Conservation (phyloP, 345 rosid genomes). For the Pelargonium nanum region DNA sequence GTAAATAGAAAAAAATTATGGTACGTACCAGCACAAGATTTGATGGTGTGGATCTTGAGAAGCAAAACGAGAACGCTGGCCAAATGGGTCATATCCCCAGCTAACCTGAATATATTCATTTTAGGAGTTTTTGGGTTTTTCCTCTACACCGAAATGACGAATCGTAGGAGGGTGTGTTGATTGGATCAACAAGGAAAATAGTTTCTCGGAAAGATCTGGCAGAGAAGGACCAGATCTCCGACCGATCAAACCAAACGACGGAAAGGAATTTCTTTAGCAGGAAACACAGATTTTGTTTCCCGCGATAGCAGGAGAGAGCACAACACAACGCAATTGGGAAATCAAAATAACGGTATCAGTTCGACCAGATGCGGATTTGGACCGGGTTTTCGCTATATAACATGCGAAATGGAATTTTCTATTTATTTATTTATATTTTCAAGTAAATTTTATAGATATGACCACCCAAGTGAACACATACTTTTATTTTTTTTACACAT, state of each 20-base stretch:
- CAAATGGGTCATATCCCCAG: constrained; percentile 69
- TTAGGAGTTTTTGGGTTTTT: constrained; percentile 1
- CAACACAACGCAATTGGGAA: too few species aligned
- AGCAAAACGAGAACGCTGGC: constrained; percentile 60
- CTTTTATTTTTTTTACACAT: too few species aligned
- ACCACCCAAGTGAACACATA: too few species aligned
- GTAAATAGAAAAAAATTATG: not conserved
- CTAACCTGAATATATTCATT: constrained; percentile 65
- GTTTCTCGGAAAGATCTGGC: not conserved
- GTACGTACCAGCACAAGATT: constrained; percentile 54
- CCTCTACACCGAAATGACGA: not conserved
- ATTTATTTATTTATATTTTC: too few species aligned
- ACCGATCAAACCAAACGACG: constrained; percentile 10
- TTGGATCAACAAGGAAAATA: constrained; percentile 12
- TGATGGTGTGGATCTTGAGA: constrained; percentile 71
- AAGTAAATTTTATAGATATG: too few species aligned
- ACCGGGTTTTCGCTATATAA: too few species aligned
- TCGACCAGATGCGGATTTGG: too few species aligned
- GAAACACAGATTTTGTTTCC: not conserved
- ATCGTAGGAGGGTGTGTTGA: not conserved
- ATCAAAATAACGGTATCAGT: too few species aligned
- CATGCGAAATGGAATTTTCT: too few species aligned
- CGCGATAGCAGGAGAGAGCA: not conserved
- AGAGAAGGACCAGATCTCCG: constrained; percentile 9
- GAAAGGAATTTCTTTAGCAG: not conserved